Conservation (phyloP, 257 asterid genomes). For the Plantago elongata region DNA sequence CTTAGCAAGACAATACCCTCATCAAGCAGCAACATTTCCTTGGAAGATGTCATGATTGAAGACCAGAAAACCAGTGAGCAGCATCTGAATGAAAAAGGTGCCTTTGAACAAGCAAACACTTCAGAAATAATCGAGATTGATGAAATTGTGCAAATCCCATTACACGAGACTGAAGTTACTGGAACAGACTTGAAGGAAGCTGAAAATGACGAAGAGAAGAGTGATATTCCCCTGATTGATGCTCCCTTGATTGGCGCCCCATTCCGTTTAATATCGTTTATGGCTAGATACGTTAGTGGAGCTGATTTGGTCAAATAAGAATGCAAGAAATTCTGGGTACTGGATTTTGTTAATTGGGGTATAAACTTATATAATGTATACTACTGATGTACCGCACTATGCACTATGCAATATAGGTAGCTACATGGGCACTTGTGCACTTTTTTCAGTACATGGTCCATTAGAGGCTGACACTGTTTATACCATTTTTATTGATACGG, state of each 20-base stretch:
- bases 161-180: constrained; percentile 47
- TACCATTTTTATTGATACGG: not conserved
- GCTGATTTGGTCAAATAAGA: constrained; percentile 74
- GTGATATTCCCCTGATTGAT: constrained; percentile 49
- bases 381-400: not conserved
- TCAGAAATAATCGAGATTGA: constrained; percentile 44
- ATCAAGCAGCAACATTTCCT: constrained; percentile 34
- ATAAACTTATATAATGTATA: not conserved
- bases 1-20: constrained; percentile 25
- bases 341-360: not conserved
- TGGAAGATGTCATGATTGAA: constrained; percentile 28
- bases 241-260: constrained; percentile 97
- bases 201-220: constrained; percentile 31
- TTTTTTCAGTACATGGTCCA: constrained; percentile 19
- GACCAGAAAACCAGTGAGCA: constrained; percentile 30
- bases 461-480: constrained; percentile 14
- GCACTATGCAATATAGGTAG: constrained; percentile 4
- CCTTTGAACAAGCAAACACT: constrained; percentile 23
- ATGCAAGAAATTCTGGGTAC: constrained; percentile 25
- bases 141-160: constrained; percentile 73
- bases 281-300: constrained; percentile 94
- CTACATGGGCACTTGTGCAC: constrained; percentile 13
- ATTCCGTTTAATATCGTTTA: constrained; percentile 82
- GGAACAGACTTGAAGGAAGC: constrained; percentile 25
- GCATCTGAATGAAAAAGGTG: constrained; percentile 21